phyloP scores from a whole-genome alignment of 2,329 filamentous ascomycete species.

The Monilinia fructigena region DNA sequence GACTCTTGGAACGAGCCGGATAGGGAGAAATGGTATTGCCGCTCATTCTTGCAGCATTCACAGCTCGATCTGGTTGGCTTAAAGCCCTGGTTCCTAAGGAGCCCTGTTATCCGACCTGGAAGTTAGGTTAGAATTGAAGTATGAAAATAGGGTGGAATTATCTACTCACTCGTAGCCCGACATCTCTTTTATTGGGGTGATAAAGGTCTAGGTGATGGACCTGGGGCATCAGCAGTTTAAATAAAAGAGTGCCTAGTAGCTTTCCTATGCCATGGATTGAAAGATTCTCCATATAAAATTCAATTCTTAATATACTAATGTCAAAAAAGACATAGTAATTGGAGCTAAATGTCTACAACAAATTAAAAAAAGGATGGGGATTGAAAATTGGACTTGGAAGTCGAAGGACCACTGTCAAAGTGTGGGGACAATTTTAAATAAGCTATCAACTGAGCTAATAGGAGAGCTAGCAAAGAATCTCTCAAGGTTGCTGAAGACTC shows the following conservation, averaged over 20 bases:
- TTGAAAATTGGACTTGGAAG: background rate
- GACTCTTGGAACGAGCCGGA: background rate
- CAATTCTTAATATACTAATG: background rate
- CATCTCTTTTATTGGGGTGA: background rate
- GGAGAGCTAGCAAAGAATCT: background rate
- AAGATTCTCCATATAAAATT: background rate
- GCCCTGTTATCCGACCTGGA: background rate
- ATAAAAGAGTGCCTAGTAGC: background rate
- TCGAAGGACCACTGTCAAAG: background rate
- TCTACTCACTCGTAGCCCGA: background rate
- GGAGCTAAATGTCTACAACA: background rate
- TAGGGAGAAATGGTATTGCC: background rate
- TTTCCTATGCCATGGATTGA: background rate
- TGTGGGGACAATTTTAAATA: background rate
- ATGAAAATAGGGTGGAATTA: background rate
- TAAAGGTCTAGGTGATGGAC: background rate
- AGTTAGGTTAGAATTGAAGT: background rate
- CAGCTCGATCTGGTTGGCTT: background rate
- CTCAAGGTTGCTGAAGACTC: background rate
- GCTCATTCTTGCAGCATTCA: background rate
- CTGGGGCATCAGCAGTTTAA: background rate
- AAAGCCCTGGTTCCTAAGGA: background rate
- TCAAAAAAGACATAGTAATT: background rate
- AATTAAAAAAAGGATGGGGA: background rate
- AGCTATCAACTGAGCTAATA: background rate